A percentile compares a stretch with the other conserved stretches of the same genome.
These are phyloP conservation scores for Aspergillus alliaceus DNA, from an alignment of 2,329 filamentous ascomycete species.

Conservation along the genomic window DNA sequence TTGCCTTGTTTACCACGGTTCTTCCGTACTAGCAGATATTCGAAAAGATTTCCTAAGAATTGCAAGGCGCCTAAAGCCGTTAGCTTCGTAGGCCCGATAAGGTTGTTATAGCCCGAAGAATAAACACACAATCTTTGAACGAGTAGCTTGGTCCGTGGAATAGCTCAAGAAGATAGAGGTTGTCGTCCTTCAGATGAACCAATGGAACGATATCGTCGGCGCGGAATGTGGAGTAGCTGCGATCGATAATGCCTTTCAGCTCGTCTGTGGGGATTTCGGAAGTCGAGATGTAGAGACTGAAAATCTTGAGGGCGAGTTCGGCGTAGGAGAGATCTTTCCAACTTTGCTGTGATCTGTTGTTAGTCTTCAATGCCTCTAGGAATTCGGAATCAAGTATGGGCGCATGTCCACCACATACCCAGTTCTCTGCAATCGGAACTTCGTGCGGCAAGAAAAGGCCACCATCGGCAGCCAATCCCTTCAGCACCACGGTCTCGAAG, in stretches of 20 bases:
- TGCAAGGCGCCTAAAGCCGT: conserved; percentile 68
- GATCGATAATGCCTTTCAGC: conserved; percentile 77
- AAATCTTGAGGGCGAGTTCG: conserved; percentile 63
- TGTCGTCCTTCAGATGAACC: conserved; percentile 67
- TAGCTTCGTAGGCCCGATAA: neutral
- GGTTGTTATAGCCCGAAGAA: neutral
- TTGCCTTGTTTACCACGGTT: conserved; percentile 45
- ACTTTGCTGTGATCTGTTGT: neutral
- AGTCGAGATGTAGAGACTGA: conserved; percentile 82
- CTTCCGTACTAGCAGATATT: conserved; percentile 48
- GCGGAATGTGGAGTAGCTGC: conserved; percentile 89
- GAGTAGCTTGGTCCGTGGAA: conserved; percentile 96
- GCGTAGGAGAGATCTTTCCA: conserved; percentile 8
- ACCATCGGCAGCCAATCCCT: conserved; percentile 79
- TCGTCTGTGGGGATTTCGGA: conserved; percentile 79
- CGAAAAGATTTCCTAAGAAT: conserved; percentile 87
- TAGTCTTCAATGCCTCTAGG: neutral
- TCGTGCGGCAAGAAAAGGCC: conserved; percentile 74
- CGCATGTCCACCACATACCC: conserved; percentile 2
- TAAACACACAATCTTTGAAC: conserved; percentile 70
- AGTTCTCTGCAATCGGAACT: conserved; percentile 59
- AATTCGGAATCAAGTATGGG: neutral
- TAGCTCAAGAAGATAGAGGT: conserved; percentile 84
- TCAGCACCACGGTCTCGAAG: conserved; percentile 84
- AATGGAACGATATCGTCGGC: conserved; percentile 75